Percentiles rank a stretch among this genome's conserved stretches.
Conservation (phyloP, 176 grass and related monocot genomes). For the Carex littledalei region DNA sequence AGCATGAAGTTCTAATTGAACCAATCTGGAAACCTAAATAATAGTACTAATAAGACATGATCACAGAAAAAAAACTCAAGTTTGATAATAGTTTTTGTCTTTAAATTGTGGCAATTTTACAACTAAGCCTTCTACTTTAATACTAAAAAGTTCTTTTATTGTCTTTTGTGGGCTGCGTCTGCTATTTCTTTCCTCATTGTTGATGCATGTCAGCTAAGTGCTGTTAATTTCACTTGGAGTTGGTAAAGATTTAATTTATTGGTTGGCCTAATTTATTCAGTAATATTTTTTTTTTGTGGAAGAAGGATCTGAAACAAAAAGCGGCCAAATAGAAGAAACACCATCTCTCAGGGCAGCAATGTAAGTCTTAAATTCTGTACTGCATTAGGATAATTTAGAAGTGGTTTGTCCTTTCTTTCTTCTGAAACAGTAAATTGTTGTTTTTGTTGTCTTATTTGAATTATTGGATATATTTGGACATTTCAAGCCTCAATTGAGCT, state of each 20-base stretch:
- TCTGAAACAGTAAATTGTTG: neutral
- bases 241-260: neutral
- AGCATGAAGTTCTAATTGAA: neutral
- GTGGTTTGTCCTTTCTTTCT: neutral
- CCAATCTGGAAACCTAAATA: neutral
- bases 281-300: neutral
- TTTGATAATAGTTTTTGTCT: neutral
- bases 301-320: neutral
- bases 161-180: neutral
- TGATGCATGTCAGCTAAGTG: neutral
- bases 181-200: neutral
- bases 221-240: neutral
- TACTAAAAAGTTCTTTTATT: neutral
- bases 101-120: neutral
- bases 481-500: neutral
- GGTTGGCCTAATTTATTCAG: neutral
- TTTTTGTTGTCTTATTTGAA: neutral
- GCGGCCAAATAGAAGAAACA: neutral
- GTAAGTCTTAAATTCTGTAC: neutral
- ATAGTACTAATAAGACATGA: neutral
- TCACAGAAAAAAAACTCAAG: neutral
- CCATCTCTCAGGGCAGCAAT: constrained; percentile 9
- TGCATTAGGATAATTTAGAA: neutral
- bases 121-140: neutral
- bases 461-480: neutral